Conservation (phyloP, 1,139 yeast genomes). For the Yamadazyma siamensis region DNA sequence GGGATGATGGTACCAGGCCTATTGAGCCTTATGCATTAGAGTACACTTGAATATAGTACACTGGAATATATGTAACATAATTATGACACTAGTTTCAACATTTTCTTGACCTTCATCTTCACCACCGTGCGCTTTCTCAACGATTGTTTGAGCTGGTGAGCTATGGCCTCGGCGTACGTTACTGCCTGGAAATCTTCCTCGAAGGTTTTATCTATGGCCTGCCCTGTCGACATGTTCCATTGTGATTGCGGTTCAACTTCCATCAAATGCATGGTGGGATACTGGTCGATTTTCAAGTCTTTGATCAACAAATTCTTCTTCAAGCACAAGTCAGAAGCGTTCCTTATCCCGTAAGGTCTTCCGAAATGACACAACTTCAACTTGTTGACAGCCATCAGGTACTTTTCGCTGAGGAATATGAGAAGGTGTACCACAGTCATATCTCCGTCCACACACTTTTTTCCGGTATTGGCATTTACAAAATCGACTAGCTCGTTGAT, state of each 20-base stretch:
- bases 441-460: conserved; percentile 3
- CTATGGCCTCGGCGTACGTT: conserved; percentile 14
- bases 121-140: too few species aligned
- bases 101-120: too few species aligned
- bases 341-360: conserved; percentile 13
- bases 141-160: conserved; percentile 4
- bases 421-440: conserved; percentile 19
- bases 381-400: conserved; percentile 9
- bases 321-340: conserved; percentile 8
- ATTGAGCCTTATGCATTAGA: conserved; percentile 12
- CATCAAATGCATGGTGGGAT: conserved; percentile 13
- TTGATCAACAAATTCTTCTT: background rate
- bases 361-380: conserved; percentile 20
- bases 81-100: too few species aligned
- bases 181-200: conserved; percentile 8
- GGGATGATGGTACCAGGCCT: conserved; percentile 13
- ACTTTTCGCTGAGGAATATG: conserved; percentile 14
- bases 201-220: conserved; percentile 4
- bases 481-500: conserved; percentile 4
- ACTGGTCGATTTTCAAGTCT: conserved; percentile 12
- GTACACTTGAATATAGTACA: too few species aligned
- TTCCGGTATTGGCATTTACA: conserved; percentile 1
- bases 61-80: too few species aligned
- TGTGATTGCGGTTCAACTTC: background rate
- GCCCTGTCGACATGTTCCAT: background rate